Percentiles rank a stretch among this genome's conserved stretches.
Evolutionary conservation across 495 filamentous ascomycete genomes (phyloP).

Genomic region (Penicillium canescens): DNA sequence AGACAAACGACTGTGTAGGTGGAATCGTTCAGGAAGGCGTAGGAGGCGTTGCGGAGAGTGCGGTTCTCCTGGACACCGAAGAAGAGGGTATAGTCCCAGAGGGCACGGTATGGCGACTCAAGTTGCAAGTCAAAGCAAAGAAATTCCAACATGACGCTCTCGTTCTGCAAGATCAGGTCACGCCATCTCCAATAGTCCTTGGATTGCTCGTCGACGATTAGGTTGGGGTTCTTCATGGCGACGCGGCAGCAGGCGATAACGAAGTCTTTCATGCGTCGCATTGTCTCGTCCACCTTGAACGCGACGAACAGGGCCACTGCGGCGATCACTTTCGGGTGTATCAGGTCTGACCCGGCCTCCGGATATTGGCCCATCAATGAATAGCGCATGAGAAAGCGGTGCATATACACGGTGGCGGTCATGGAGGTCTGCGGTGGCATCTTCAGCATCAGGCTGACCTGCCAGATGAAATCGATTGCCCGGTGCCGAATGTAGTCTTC

Average conservation of each 20-base stretch:
- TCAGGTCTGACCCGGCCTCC: constrained; percentile 37
- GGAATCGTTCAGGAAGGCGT: constrained; percentile 91
- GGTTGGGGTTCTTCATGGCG: constrained; percentile 86
- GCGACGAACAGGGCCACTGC: constrained; percentile 90
- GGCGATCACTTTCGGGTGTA: constrained; percentile 88
- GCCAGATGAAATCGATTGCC: constrained; percentile 92
- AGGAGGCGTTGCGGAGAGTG: constrained; percentile 75
- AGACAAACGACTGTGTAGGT: constrained; percentile 81
- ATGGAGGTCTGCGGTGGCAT: constrained; percentile 88
- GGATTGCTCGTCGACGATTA: constrained; percentile 87
- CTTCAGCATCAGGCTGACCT: constrained; percentile 89
- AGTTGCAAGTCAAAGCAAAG: constrained; percentile 93
- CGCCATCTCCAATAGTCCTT: constrained; percentile 98
- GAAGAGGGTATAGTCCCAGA: constrained; percentile 73
- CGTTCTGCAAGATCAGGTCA: constrained; percentile 85
- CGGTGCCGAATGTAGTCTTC: constrained; percentile 81
- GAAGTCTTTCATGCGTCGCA: constrained; percentile 88
- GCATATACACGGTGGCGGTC: constrained; percentile 91
- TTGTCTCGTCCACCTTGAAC: constrained; percentile 95
- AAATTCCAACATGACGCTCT: constrained; percentile 87
- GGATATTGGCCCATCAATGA: constrained; percentile 57
- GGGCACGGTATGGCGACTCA: constrained; percentile 76
- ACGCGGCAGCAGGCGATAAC: constrained; percentile 91
- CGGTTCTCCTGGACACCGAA: constrained; percentile 72
- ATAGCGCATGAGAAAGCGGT: constrained; percentile 91